Base-by-base conservation (phyloP, 73 alveolate genomes). In the Paramecium biaurelia region DNA sequence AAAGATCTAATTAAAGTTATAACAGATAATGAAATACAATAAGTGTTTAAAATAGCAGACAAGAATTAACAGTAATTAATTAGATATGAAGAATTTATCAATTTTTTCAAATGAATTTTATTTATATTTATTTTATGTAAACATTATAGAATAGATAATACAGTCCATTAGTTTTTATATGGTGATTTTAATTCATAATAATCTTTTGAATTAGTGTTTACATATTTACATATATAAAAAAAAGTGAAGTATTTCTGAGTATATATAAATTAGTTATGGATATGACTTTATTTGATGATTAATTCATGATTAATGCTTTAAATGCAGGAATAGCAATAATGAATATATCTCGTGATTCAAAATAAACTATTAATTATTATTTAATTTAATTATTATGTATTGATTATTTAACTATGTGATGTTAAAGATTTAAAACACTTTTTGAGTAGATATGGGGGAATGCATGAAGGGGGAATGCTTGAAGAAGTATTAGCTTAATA, bases 281-380 rank as follows among this genome's bases (percentile, higher is more conserved):
- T 30, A 38, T 76, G 89, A 37, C 70, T 76, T 41, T 76, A 10
- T 76, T 76, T 67, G 88, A 58, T 74, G 58, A 86, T 49, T 8
- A 30, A 47, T 57, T 12, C 28, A 37, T 86, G 53, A 20, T 86
- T 7, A 47, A 67, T n/a, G 21, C 84, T 5, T 38, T 86, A 63
- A 4, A 86, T 6, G 63, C 49, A 59, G 93, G 63, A 34, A 86
- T 67, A 59, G 53, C 38, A n/a, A 86, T 86, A 15, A 86, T 86
- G 93, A 58, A 58, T 37, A n/a, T 28, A 0, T 76, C 38, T 41
- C 72, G 70, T 6, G 38, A 76, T 41, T 9, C 20, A 15, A 76
- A 76, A 21, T 26, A 76, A 42, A 76, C 70, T 8, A 70, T 76
- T 28, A 70, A 26, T 28, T 10, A 28, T 3, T 67, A 23, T 24